phyloP scores from a whole-genome alignment of 1,284 basidiomycete species.

The Puccinia brachypodii region DNA sequence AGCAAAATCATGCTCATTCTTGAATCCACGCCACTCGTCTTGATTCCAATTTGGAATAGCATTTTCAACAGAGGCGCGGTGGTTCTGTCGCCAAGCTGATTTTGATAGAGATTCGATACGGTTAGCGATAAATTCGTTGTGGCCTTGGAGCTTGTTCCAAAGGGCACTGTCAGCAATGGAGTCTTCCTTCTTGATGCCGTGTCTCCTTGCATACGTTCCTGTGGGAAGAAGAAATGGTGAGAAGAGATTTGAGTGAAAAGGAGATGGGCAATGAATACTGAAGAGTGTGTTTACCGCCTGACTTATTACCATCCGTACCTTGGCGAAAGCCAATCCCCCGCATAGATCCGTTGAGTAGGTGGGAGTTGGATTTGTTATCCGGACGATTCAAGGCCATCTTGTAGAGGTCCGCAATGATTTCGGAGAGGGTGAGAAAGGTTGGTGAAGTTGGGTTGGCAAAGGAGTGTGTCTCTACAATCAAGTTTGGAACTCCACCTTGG shows the following conservation, averaged over 20 bases:
- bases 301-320: neutral
- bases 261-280: neutral
- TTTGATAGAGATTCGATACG: neutral
- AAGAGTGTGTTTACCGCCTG: neutral
- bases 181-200: neutral
- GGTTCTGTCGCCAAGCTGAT: neutral
- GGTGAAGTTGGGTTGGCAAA: neutral
- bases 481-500: neutral
- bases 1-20: neutral
- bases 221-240: neutral
- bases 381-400: neutral
- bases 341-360: neutral
- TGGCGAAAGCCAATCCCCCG: slow-evolving; percentile 1
- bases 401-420: neutral
- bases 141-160: slow-evolving; percentile 1
- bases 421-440: neutral
- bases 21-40: too few species aligned
- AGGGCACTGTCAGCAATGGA: neutral
- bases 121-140: neutral
- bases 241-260: neutral
- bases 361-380: neutral
- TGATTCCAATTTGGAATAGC: too few species aligned
- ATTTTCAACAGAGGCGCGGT: too few species aligned
- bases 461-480: neutral
- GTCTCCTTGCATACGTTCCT: slow-evolving; percentile 4